Percentiles rank a stretch among this genome's conserved stretches.
phyloP scores from a whole-genome alignment of 2,329 filamentous ascomycete genomes.

The Colletotrichum sublineola region DNA sequence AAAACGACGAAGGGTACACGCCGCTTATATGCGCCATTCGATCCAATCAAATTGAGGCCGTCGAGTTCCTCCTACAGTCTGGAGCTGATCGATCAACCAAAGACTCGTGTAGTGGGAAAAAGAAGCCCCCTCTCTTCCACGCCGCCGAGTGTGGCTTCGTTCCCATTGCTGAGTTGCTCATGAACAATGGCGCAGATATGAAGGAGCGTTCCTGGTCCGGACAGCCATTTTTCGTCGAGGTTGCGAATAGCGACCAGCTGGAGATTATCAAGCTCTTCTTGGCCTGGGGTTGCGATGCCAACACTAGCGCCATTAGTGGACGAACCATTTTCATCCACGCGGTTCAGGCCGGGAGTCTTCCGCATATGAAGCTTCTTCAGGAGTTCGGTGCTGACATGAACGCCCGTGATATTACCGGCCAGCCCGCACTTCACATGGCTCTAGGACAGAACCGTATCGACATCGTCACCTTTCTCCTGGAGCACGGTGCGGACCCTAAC shows the following conservation, averaged over 20 bases:
- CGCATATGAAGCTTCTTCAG: slow-evolving; percentile 36
- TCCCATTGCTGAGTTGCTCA: slow-evolving; percentile 39
- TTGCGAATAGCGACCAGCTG: slow-evolving; percentile 34
- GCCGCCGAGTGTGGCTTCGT: slow-evolving; percentile 40
- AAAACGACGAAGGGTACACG: slow-evolving; percentile 53
- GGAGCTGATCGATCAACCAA: slow-evolving; percentile 48
- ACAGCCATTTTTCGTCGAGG: slow-evolving; percentile 38
- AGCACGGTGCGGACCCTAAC: slow-evolving; percentile 52
- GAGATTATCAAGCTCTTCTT: slow-evolving; percentile 46
- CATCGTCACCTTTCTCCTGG: slow-evolving; percentile 52
- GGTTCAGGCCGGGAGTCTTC: slow-evolving; percentile 41
- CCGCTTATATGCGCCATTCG: slow-evolving; percentile 53
- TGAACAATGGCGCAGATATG: slow-evolving; percentile 41
- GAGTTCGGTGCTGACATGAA: slow-evolving; percentile 48
- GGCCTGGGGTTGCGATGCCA: slow-evolving; percentile 53
- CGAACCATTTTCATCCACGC: slow-evolving; percentile 50
- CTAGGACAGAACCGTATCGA: slow-evolving; percentile 47
- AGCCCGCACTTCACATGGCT: slow-evolving; percentile 47
- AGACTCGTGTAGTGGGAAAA: slow-evolving; percentile 41
- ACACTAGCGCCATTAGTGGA: slow-evolving; percentile 49
- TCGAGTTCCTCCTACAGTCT: slow-evolving; percentile 50
- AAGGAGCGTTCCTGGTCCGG: slow-evolving; percentile 38
- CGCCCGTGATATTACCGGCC: slow-evolving; percentile 42
- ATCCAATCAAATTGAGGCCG: slow-evolving; percentile 49
- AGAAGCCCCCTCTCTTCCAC: slow-evolving; percentile 46